These are phyloP conservation scores for Viola pubescens DNA, from an alignment of 441 rosid species.

Conservation along the genomic window DNA sequence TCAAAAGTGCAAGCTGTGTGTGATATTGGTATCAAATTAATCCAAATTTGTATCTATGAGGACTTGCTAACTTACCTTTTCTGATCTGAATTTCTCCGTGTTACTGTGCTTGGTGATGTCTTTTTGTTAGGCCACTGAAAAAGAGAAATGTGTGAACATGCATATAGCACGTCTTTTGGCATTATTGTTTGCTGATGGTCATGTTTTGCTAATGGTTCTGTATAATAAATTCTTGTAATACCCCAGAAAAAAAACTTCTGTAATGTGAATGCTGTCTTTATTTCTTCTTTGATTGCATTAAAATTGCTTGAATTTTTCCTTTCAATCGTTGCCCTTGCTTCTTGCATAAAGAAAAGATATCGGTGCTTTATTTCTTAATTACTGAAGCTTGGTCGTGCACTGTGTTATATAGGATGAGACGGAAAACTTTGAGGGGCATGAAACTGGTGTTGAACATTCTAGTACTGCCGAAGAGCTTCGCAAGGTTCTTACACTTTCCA, in stretches of 20 bases:
- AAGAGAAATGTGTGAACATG: no score
- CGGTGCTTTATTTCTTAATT: neutral
- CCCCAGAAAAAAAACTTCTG: neutral
- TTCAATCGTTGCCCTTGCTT: neutral
- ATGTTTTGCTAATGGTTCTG: no score
- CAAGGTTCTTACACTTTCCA: slow-evolving; percentile 30
- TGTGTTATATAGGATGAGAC: slow-evolving; percentile 42
- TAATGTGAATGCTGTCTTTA: neutral
- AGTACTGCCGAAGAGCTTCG: slow-evolving; percentile 35
- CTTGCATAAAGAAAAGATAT: neutral
- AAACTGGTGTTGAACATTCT: slow-evolving; percentile 32
- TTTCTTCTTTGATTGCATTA: neutral
- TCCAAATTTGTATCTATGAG: no score
- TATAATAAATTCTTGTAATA: neutral
- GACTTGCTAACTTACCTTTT: no score
- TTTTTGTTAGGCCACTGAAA: no score
- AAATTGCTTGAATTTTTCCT: neutral
- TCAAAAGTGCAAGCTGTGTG: no score
- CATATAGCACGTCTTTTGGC: no score
- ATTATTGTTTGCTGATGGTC: no score
- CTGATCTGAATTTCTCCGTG: no score
- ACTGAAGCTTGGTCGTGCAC: neutral
- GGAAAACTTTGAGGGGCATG: slow-evolving; percentile 37
- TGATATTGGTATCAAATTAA: no score
- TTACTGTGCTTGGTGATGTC: no score